Percentiles rank a stretch among this genome's conserved stretches.
phyloP scores from a whole-genome alignment of 2,329 filamentous ascomycete species.

The Neophaeococcomyces aloes region DNA sequence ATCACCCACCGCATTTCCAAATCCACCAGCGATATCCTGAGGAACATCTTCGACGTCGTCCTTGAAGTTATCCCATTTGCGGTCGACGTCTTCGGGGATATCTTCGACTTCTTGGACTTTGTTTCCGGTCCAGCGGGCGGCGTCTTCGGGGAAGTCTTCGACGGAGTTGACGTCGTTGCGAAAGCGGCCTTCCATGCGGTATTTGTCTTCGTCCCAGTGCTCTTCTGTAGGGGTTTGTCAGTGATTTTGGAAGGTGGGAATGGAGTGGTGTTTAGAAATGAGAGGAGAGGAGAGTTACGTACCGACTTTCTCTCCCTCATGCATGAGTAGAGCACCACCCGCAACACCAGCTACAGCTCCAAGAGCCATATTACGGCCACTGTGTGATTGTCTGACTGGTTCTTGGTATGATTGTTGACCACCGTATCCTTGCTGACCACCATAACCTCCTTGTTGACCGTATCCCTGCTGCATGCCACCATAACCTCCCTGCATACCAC shows the following conservation, averaged over 20 bases:
- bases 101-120: constrained; percentile 34
- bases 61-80: constrained; percentile 27
- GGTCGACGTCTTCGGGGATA: constrained; percentile 28
- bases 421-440: constrained; percentile 17
- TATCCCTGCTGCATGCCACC: constrained; percentile 12
- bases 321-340: constrained; percentile 36
- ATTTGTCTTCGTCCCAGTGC: constrained; percentile 27
- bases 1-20: constrained; percentile 33
- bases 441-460: constrained; percentile 16
- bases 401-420: constrained; percentile 8
- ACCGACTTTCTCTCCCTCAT: constrained; percentile 37
- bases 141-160: constrained; percentile 30
- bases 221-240: constrained; percentile 22
- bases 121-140: constrained; percentile 34
- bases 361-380: constrained; percentile 28
- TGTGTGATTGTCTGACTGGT: constrained; percentile 19
- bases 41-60: constrained; percentile 28
- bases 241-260: background rate
- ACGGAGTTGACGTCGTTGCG: constrained; percentile 1
- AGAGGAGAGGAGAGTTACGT: constrained; percentile 9
- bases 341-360: constrained; percentile 33
- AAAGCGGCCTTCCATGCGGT: constrained; percentile 24
- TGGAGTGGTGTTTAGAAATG: background rate
- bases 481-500: no score
- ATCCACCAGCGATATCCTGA: constrained; percentile 30